Percentiles rank a stretch among this genome's conserved stretches.
These are phyloP conservation scores for Earliella scabrosa DNA, from an alignment of 1,284 basidiomycete genomes.

Conservation along the genomic window DNA sequence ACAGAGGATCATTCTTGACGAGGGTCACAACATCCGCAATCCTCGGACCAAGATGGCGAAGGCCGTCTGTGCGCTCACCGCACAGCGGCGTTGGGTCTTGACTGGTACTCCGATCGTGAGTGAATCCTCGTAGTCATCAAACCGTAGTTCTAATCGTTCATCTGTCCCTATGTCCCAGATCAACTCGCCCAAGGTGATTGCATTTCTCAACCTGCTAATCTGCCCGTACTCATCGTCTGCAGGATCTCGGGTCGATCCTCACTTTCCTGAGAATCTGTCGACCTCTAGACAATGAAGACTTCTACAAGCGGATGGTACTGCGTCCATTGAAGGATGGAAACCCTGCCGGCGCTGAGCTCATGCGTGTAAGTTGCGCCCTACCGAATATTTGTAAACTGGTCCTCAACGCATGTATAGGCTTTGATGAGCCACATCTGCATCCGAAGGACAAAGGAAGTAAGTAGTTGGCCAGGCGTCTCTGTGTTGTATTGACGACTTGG, in stretches of 20 bases:
- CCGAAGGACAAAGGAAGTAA: conserved; percentile 84
- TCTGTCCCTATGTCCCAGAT: conserved; percentile 50
- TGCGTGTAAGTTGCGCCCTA: conserved; percentile 54
- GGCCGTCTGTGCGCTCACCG: conserved; percentile 68
- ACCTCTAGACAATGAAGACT: conserved; percentile 81
- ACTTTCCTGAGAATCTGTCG: conserved; percentile 81
- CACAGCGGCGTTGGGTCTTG: conserved; percentile 81
- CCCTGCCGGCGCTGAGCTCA: conserved; percentile 66
- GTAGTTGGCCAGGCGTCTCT: background rate
- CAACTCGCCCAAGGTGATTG: conserved; percentile 70
- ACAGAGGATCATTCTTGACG: conserved; percentile 83
- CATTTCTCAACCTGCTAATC: background rate
- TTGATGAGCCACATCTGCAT: conserved; percentile 86
- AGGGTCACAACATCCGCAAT: conserved; percentile 88
- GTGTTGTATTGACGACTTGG: background rate
- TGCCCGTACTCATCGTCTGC: background rate
- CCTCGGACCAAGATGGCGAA: conserved; percentile 83
- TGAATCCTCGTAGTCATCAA: conserved; percentile 6
- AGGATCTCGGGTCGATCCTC: conserved; percentile 87
- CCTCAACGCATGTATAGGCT: conserved; percentile 50
- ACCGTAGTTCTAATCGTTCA: background rate
- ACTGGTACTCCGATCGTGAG: conserved; percentile 88
- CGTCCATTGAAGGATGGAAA: conserved; percentile 74
- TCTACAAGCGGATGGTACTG: conserved; percentile 77
- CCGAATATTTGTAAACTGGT: background rate